Base-by-base conservation (phyloP, 805 yeast genomes). In the Saturnispora ahearnii region DNA sequence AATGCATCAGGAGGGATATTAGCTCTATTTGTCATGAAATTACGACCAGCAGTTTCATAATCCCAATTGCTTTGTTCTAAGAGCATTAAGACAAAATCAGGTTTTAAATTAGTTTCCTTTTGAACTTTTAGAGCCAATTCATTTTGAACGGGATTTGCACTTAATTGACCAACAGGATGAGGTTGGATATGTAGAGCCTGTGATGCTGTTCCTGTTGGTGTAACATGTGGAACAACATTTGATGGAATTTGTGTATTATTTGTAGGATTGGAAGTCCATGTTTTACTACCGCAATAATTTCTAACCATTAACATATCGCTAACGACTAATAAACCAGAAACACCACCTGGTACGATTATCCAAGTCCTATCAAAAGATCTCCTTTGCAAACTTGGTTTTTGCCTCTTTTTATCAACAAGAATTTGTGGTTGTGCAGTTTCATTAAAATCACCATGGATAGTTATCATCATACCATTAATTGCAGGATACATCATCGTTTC, bases 41-140 rank as follows among this genome's bases (percentile, higher is more conserved):
- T 82, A 41, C 73, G 73, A 12, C 79, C 69, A 28, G 96, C 90
- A 48, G 70, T 73, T 28, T 78, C 80, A 57, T 79, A 82, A 64
- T 86, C 84, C 90, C 95, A 90, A 49, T 78, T 75, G 59, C 96
- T 87, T 64, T 89, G 96, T 62, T 88, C 89, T 51, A 89, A 83
- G 37, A 93, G 74, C 85, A 90, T 78, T 28, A 81, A 68, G 0
- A 91, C 86, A 63, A 81, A 90, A 58, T 86, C 85, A n/a, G 85
- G 71, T 56, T 77, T 89, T 57, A 90, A 71, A 45, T 81, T 79
- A 0, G 97, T 90, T 54, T 84, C 87, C 28, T 74, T 63, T 67
- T 84, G 78, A 24, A 91, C 67, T 59, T 77, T 82, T 22, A 76
- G 73, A 15, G 87, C 73, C 5, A 87, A 64, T 50, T 81, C 82